phyloP scores from a whole-genome alignment of 23 red algal genomes.

The Cyanidiococcus yangmingshanensis region DNA sequence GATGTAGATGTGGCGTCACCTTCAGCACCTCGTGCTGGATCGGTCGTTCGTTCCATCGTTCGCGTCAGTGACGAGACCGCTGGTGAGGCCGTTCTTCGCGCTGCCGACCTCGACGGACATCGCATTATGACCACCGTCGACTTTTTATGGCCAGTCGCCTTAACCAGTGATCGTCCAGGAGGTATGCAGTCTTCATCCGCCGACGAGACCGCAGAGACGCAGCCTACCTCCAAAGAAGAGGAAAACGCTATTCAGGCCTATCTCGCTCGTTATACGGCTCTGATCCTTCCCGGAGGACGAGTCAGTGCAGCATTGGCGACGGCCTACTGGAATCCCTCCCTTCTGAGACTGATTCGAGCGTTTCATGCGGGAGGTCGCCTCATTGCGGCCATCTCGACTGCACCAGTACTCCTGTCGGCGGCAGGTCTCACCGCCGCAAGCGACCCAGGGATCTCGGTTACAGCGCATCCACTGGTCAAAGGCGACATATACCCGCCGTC shows the following conservation, averaged over 20 bases:
- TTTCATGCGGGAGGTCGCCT: background rate
- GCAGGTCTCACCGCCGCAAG: constrained; percentile 1
- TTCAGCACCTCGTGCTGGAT: background rate
- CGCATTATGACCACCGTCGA: background rate
- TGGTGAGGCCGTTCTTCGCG: background rate
- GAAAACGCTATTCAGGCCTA: background rate
- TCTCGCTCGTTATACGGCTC: background rate
- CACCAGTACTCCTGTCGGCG: constrained; percentile 2
- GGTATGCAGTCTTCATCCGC: background rate
- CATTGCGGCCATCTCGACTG: constrained; percentile 13
- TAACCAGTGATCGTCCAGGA: background rate
- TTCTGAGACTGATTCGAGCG: background rate
- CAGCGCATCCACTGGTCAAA: constrained; percentile 12
- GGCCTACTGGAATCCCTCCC: background rate
- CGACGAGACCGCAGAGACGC: background rate
- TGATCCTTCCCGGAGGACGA: constrained; percentile 4
- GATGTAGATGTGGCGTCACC: constrained; percentile 8
- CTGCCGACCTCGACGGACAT: constrained; percentile 15
- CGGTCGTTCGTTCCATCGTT: background rate
- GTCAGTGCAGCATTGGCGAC: background rate
- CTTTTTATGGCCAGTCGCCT: background rate
- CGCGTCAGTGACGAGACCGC: constrained; percentile 15
- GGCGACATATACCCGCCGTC: constrained; percentile 17
- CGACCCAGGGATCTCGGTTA: background rate
- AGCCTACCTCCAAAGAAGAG: background rate